Evolutionary conservation across 2,329 filamentous ascomycete genomes (phyloP).

Genomic region (Sphaerostilbella broomeana): DNA sequence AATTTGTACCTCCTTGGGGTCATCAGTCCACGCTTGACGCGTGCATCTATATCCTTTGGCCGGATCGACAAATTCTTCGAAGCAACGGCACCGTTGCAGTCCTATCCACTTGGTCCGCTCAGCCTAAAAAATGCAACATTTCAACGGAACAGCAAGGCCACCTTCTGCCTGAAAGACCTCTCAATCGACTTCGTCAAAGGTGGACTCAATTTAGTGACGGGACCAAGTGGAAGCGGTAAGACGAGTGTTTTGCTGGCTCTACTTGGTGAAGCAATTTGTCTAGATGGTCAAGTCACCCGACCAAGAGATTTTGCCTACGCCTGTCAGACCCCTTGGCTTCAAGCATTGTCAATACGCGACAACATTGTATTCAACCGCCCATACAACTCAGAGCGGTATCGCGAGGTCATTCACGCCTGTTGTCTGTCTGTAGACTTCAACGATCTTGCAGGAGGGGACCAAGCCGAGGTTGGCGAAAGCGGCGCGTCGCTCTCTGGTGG

Average conservation of each 20-base stretch:
- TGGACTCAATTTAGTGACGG: slow-evolving; percentile 41
- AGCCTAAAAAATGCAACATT: slow-evolving; percentile 21
- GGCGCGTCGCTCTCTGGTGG: slow-evolving; percentile 41
- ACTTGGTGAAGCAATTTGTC: slow-evolving; percentile 39
- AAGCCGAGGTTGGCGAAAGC: slow-evolving; percentile 40
- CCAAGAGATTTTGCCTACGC: slow-evolving; percentile 41
- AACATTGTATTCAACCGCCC: slow-evolving; percentile 43
- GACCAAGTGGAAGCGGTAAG: slow-evolving; percentile 43
- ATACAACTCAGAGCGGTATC: background rate
- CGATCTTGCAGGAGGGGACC: slow-evolving; percentile 40
- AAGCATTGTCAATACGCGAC: slow-evolving; percentile 41
- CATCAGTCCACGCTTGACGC: too few species aligned
- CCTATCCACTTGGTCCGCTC: background rate
- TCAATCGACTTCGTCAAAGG: slow-evolving; percentile 39
- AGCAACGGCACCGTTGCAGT: background rate
- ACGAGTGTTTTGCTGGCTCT: slow-evolving; percentile 41
- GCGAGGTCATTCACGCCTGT: slow-evolving; percentile 42
- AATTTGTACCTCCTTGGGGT: slow-evolving; percentile 39
- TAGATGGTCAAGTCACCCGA: slow-evolving; percentile 33
- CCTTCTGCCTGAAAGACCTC: slow-evolving; percentile 36
- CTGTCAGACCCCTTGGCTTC: slow-evolving; percentile 43
- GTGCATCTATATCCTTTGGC: slow-evolving; percentile 1
- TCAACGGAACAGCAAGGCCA: slow-evolving; percentile 33
- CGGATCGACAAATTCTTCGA: slow-evolving; percentile 1
- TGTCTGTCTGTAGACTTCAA: slow-evolving; percentile 38